Conservation (phyloP, 495 filamentous ascomycete species). For the Thozetella sp. region DNA sequence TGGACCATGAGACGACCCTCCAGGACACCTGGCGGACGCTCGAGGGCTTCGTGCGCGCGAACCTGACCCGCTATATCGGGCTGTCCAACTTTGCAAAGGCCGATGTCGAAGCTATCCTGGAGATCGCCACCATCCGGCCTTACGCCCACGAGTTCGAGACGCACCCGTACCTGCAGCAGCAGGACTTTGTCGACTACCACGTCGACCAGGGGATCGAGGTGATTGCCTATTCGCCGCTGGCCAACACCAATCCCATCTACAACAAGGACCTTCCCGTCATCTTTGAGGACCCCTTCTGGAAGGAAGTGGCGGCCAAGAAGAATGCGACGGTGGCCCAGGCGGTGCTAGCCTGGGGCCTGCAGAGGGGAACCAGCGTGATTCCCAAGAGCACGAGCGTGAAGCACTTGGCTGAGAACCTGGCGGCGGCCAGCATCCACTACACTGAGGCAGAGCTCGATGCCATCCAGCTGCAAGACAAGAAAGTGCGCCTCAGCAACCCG, state of each 20-base stretch:
- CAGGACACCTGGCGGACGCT: constrained; percentile 64
- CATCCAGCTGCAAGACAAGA: constrained; percentile 55
- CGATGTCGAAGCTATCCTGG: constrained; percentile 60
- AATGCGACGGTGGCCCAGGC: constrained; percentile 55
- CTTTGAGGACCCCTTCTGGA: constrained; percentile 57
- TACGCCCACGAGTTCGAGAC: constrained; percentile 68
- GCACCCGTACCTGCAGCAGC: constrained; percentile 58
- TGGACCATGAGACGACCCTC: constrained; percentile 24
- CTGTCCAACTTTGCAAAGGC: constrained; percentile 67
- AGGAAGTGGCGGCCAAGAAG: not conserved
- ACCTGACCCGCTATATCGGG: constrained; percentile 63
- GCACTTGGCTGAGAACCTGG: constrained; percentile 22
- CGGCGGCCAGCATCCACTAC: constrained; percentile 14
- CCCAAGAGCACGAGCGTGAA: constrained; percentile 59
- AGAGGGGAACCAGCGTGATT: constrained; percentile 64
- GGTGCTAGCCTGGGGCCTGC: constrained; percentile 65
- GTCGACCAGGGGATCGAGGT: constrained; percentile 59
- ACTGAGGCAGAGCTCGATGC: constrained; percentile 48
- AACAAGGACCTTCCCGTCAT: constrained; percentile 25
- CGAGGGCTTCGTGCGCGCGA: constrained; percentile 53
- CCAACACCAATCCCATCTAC: constrained; percentile 71
- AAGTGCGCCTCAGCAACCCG: constrained; percentile 63
- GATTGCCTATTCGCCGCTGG: constrained; percentile 70
- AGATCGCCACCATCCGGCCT: constrained; percentile 57
- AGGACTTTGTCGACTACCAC: constrained; percentile 57